phyloP scores from a whole-genome alignment of 2,329 filamentous ascomycete genomes.

The Pyrenophora teres region DNA sequence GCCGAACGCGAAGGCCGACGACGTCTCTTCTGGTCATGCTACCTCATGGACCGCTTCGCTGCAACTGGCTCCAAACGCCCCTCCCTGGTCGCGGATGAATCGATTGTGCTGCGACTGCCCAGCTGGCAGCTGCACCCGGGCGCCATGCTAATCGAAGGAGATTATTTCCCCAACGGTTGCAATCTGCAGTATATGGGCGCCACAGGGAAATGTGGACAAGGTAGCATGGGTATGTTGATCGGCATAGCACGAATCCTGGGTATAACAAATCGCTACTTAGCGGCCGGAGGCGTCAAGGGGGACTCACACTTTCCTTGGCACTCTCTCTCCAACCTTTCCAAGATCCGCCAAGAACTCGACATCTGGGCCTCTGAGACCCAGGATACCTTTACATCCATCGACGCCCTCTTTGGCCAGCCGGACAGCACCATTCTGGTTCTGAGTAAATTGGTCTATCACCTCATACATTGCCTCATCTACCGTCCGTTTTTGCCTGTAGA shows the following conservation, averaged over 20 bases:
- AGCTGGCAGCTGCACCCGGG: constrained; percentile 70
- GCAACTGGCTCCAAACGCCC: constrained; percentile 81
- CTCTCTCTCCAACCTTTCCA: constrained; percentile 80
- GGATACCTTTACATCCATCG: constrained; percentile 76
- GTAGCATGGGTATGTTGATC: constrained; percentile 79
- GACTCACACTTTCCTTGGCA: constrained; percentile 94
- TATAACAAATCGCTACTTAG: constrained; percentile 81
- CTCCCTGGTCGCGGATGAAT: constrained; percentile 77
- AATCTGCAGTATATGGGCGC: constrained; percentile 75
- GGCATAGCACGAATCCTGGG: constrained; percentile 83
- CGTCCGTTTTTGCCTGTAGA: constrained; percentile 86
- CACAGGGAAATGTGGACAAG: constrained; percentile 71
- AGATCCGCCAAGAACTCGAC: constrained; percentile 83
- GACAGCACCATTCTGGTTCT: constrained; percentile 80
- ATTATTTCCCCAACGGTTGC: constrained; percentile 79
- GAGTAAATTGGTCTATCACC: constrained; percentile 84
- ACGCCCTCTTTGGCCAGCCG: constrained; percentile 74
- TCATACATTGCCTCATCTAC: constrained; percentile 85
- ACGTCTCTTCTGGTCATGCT: constrained; percentile 88
- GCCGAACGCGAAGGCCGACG: constrained; percentile 76
- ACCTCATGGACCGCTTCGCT: constrained; percentile 82
- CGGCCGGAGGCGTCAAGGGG: constrained; percentile 83
- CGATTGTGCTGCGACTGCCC: constrained; percentile 74
- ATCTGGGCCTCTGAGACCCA: constrained; percentile 83
- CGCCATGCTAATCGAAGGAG: constrained; percentile 70